Evolutionary conservation across 2,329 filamentous ascomycete genomes (phyloP), one percentile per base, ranked within the genome.

Genomic region (Cryphonectria parasitica): DNA sequence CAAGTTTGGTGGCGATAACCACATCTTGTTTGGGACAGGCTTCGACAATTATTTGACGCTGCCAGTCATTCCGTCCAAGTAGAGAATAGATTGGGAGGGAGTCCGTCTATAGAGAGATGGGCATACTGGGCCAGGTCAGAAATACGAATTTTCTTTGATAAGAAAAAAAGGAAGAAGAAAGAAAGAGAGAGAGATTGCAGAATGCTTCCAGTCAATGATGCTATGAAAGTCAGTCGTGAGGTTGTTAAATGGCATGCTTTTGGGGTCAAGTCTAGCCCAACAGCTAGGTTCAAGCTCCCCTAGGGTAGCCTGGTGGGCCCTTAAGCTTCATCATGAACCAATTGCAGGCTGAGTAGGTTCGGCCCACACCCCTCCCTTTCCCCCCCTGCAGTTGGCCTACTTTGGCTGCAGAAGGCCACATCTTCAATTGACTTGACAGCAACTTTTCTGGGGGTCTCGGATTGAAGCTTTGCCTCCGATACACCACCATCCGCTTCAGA

Each of bases 1-100:
- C 3, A 91, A 91, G 62, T 87, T 86, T 25, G 90, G 92, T 65
- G 87, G 87, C 0, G 72, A 79, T 62, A 89, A 89, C 76, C 81
- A 86, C 74, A 76, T 89, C 31, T 84, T 87, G 74, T 88, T 89
- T 74, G 83, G 85, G 0, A 79, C 81, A 2, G 79, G 79, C 52
- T 77, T 81, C 56, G 75, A 82, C 56, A 89, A 89, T 75, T 89
- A 84, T 75, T 77, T 89, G 17, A 82, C 80, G 0, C 75, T 89
- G 64, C 87, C 87, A 0, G 75, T 89, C 31, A 85, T 89, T 67
- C 85, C 86, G 10, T 60, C 66, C 52, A 49, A 64, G 39, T 71
- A 71, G 67, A 64, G n/a, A n/a, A 67, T 22, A 34, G 25, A 34
- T 13, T 39, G 36, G 36, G 8, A 11, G 36, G 36, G 45, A 34